phyloP scores from a whole-genome alignment of 1,139 yeast genomes.

The Suhomyces atakaporum region DNA sequence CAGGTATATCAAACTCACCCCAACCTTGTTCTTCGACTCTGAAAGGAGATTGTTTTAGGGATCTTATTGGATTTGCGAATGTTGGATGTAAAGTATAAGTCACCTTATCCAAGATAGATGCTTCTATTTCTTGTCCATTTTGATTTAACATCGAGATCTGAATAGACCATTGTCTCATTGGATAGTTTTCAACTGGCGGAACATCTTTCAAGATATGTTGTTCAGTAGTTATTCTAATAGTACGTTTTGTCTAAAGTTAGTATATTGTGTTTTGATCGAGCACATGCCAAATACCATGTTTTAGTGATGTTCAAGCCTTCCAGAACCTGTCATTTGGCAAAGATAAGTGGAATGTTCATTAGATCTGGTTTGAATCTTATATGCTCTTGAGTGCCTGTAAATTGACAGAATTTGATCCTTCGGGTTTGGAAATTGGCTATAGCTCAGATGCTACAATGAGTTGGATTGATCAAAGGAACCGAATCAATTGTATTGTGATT shows the following conservation, averaged over 20 bases:
- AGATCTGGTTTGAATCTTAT: no score
- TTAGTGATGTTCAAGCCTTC: no score
- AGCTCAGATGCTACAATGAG: no score
- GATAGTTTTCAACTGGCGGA: conserved; percentile 88
- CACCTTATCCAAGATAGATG: conserved; percentile 86
- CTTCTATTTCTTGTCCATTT: conserved; percentile 82
- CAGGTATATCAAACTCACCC: conserved; percentile 95
- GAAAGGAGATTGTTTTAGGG: conserved; percentile 84
- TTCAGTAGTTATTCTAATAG: conserved; percentile 83
- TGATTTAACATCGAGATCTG: conserved; percentile 74
- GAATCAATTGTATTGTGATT: no score
- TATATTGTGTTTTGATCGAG: conserved; percentile 1
- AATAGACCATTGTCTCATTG: conserved; percentile 94
- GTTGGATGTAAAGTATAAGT: conserved; percentile 95
- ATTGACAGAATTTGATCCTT: no score
- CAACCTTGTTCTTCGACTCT: conserved; percentile 92
- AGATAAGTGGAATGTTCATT: no score
- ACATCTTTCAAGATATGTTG: conserved; percentile 83
- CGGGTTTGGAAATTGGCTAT: no score
- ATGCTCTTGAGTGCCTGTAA: no score
- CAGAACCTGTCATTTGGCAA: no score
- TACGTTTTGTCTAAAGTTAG: conserved; percentile 65
- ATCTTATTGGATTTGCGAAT: conserved; percentile 83
- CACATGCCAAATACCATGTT: not conserved
- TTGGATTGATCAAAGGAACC: no score